Conservation (phyloP, 2,329 filamentous ascomycete species). For the Pyrenochaeta sp. region DNA sequence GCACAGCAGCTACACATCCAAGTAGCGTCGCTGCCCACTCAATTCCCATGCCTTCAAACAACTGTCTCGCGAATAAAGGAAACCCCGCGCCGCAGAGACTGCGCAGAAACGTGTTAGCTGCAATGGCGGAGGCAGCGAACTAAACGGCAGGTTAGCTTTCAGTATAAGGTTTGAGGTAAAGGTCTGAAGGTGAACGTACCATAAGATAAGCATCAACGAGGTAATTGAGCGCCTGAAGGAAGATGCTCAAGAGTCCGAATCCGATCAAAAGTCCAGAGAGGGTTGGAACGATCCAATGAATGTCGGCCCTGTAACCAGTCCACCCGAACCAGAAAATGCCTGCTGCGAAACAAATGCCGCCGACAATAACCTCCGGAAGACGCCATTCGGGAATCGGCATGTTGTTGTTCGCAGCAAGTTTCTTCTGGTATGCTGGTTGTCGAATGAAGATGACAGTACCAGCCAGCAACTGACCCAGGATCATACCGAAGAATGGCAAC, state of each 20-base stretch:
- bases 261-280: conserved; percentile 62
- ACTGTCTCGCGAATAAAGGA: conserved; percentile 64
- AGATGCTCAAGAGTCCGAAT: conserved; percentile 66
- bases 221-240: conserved; percentile 67
- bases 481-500: conserved; percentile 87
- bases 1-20: conserved; percentile 53
- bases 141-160: conserved; percentile 21
- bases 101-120: conserved; percentile 64
- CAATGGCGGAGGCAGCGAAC: conserved; percentile 63
- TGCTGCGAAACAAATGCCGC: conserved; percentile 56
- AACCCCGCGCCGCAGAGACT: conserved; percentile 61
- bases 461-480: conserved; percentile 74
- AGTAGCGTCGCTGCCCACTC: conserved; percentile 57
- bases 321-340: conserved; percentile 53
- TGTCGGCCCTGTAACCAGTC: conserved; percentile 53
- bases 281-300: conserved; percentile 55
- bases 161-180: neutral
- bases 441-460: conserved; percentile 70
- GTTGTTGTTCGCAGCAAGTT: conserved; percentile 57
- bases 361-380: conserved; percentile 62
- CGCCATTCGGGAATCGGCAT: conserved; percentile 66
- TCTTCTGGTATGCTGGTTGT: conserved; percentile 71
- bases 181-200: conserved; percentile 24
- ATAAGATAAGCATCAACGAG: conserved; percentile 69
- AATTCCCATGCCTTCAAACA: conserved; percentile 64